Base-by-base conservation (phyloP, 805 yeast species). In the Pichia exigua region DNA sequence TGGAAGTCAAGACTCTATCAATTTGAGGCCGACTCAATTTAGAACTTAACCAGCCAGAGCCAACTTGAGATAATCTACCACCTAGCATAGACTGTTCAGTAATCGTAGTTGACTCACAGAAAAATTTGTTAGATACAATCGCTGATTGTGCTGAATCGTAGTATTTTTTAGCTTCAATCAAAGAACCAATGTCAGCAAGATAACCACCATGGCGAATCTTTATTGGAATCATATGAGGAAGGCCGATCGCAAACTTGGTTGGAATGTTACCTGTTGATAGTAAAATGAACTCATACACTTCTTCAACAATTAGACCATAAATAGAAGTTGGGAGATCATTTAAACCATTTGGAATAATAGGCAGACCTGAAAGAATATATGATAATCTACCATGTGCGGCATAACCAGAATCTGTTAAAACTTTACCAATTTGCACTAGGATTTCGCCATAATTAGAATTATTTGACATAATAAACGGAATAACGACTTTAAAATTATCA, bases 1-100 rank as follows among this genome's bases (percentile, higher is more conserved):
- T 67, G 43, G 85, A 91, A 12, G 94, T 92, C 96, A 96, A 88
- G 49, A 89, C 83, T 62, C 81, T 85, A 59, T 90, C 95, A 21
- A 65, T 43, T 22, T 63, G 62, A 1, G 68, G 65, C 42, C 64
- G 62, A 13, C 65, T 62, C 18, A 66, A 49, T 44, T 61, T 64
- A 60, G 83, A 82, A 15, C 87, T 84, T 57, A 90, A 77, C 97
- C 97, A 91, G 5, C 90, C 76, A 30, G 78, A 76, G 22, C 61
- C 64, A 4, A 71, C 59, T 26, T 75, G 79, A 8, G 79, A 71
- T 24, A 80, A 60, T 57, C 82, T 73, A 52, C 73, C 73, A 40
- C 71, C 63, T 54, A 81, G 65, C 9, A 65, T 66, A 18, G 69
- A 70, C 30, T 75, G 60, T 2, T 67, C 65, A 22, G 65, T 53